Evolutionary conservation across 371 early-diverging fungal genomes (phyloP), one percentile per base, ranked within the genome.

Genomic region (Lichtheimia ornata): DNA sequence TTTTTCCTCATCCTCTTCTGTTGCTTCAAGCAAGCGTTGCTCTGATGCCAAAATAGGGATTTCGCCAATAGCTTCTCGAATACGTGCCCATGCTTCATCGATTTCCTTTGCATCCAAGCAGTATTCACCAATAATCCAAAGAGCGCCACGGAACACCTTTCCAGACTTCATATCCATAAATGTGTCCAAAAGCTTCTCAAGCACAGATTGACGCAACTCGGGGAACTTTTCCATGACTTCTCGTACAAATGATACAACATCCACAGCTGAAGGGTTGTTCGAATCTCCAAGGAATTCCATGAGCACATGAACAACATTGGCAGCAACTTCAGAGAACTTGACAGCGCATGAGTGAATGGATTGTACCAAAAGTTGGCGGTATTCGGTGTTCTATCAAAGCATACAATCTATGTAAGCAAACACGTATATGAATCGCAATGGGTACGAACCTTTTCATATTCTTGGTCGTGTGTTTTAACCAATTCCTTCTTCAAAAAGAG

Each of bases 71-170:
- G 87, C 82, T 24, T 83, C 74, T 51, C 93, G 89, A 50, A 98
- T 91, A 58, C 88, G 85, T 59, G 87, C 81, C 89, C 95, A 89
- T 40, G 93, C 89, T 6, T 80, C 83, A 67, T 94, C 94, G 66
- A 97, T 94, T 63, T 91, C 92, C 58, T 82, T 67, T 7, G 63
- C 66, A 56, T 84, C 86, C 63, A 86, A 72, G 54, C 93, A 89
- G 71, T 96, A 96, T 79, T 96, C 97, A 56, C 96, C 95, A 62
- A 99, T 83, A 64, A 99, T 94, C 94, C 97, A 96, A 58, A 99
- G 87, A 15, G 96, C 97, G 35, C 96, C 95, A 61, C 99, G 91
- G 74, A 97, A 89, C 6, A 98, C 98, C 72, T 97, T 90, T 63
- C 97, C 95, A 4, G 93, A 91, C 73, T 94, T 95, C 81, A 99